Base-by-base conservation (phyloP, 2,329 filamentous ascomycete genomes). In the Teratosphaeria viscida region DNA sequence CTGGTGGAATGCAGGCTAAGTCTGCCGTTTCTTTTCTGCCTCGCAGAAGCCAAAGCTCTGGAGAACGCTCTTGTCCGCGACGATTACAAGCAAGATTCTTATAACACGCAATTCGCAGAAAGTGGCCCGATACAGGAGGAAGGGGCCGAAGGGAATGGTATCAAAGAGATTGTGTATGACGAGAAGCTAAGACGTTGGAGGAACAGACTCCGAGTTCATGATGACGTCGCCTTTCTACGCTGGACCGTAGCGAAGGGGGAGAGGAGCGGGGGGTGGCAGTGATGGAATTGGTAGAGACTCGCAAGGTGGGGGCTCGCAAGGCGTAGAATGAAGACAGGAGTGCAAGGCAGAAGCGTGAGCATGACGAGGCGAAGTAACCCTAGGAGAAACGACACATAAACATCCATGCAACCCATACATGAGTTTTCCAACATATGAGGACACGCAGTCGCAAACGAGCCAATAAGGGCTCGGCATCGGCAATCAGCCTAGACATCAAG, bases 141-240 rank as follows among this genome's bases (percentile, higher is more conserved):
- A 26, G 26, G 23, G 23, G 52, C 5, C 16, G n/a, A 23, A 19
- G 43, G 43, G n/a, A 11, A 11, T 23, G 43, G 43, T 6, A 49
- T 49, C 19, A 49, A 49, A n/a, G 43, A 19, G n/a, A 49, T 49
- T 49, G 43, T 49, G 43, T 49, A 49, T 49, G 43, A 49, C 23
- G 43, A 49, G 43, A 49, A 49, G 43, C 43, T 49, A 49, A 49
- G 43, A 49, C 32, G 26, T 47, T 29, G 39, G 32, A n/a, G 37
- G 23, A 37, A 37, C 54, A 68, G 66, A 68, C 66, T 56, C 61
- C 54, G 65, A 67, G 55, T 68, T 66, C 47, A 63, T 66, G 64
- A 68, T 67, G 66, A 68, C 64, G 14, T 61, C 56, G 34, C 65
- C 66, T 12, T 68, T 63, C 53, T 64, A 64, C 57, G 43, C 43